Percentiles rank a stretch among this genome's conserved stretches.
These are phyloP conservation scores for Coemansia sp. DNA, from an alignment of 192 early-diverging fungal genomes.

Conservation along the genomic window DNA sequence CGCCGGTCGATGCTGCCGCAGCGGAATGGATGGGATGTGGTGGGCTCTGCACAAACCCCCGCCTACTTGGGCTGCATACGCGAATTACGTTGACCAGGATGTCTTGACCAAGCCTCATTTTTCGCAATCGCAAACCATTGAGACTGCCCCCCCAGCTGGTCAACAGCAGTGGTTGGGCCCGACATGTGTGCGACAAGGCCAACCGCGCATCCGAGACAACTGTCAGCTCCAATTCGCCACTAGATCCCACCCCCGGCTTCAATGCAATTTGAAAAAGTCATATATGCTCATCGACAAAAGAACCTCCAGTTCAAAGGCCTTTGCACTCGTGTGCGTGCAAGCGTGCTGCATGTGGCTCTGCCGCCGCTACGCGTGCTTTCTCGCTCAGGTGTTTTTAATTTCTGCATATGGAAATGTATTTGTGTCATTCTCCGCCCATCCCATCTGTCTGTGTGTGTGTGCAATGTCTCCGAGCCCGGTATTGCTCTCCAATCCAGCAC, in stretches of 20 bases:
- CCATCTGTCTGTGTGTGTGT: background rate
- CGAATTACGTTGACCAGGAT: background rate
- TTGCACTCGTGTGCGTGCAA: background rate
- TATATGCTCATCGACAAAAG: background rate
- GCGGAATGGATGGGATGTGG: background rate
- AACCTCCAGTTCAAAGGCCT: background rate
- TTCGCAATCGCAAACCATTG: slow-evolving; percentile 1
- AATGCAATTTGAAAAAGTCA: background rate
- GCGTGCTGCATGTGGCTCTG: slow-evolving; percentile 5
- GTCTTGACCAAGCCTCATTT: background rate
- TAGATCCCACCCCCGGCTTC: background rate
- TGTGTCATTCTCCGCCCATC: background rate
- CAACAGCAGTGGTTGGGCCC: background rate
- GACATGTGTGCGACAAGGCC: background rate
- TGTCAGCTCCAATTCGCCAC: background rate
- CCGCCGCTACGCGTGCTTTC: background rate
- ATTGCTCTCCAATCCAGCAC: background rate
- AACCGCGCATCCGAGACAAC: background rate
- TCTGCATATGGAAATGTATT: slow-evolving; percentile 1
- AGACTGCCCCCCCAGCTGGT: background rate
- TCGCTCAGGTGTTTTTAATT: slow-evolving; percentile 8
- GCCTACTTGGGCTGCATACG: background rate
- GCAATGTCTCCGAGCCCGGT: background rate
- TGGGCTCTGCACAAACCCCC: slow-evolving; percentile 3
- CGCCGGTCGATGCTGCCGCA: slow-evolving; percentile 5